These are phyloP conservation scores for Biscogniauxia sp. DNA, from an alignment of 2,329 filamentous ascomycete genomes.

Conservation along the genomic window DNA sequence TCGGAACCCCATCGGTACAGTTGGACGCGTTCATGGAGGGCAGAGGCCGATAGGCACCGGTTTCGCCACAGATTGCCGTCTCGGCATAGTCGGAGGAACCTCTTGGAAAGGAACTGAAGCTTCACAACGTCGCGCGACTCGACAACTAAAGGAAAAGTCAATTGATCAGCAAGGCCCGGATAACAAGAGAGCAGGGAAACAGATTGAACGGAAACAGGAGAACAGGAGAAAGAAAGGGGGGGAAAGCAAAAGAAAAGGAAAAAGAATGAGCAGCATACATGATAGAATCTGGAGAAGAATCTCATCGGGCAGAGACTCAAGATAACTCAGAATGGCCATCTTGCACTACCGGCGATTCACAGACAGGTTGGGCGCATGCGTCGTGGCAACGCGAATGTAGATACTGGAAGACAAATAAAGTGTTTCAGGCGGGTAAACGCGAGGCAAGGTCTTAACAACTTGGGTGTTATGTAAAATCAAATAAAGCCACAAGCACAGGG, in stretches of 20 bases:
- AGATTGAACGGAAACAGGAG: no score
- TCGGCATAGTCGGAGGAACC: constrained; percentile 64
- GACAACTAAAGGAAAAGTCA: constrained; percentile 37
- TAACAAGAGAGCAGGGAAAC: constrained; percentile 6
- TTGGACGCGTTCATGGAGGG: constrained; percentile 54
- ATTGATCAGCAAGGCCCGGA: constrained; percentile 2
- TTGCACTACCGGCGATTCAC: background rate
- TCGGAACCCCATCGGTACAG: constrained; percentile 52
- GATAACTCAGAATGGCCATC: constrained; percentile 24
- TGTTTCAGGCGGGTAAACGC: background rate
- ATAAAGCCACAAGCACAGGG: background rate
- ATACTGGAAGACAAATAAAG: background rate
- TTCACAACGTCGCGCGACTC: constrained; percentile 62
- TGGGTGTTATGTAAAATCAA: background rate
- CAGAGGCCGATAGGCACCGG: constrained; percentile 69
- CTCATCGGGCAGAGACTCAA: constrained; percentile 62
- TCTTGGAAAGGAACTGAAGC: constrained; percentile 67
- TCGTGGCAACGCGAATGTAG: background rate
- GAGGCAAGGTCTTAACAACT: background rate
- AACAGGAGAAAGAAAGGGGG: no score
- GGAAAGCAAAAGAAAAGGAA: no score
- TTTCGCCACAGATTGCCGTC: constrained; percentile 76
- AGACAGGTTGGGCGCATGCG: background rate
- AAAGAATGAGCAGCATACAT: constrained; percentile 43
- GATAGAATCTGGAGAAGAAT: constrained; percentile 61